Evolutionary conservation across 805 yeast genomes (phyloP), one percentile per base, ranked within the genome.

Genomic region (Myxozyma sirexii): DNA sequence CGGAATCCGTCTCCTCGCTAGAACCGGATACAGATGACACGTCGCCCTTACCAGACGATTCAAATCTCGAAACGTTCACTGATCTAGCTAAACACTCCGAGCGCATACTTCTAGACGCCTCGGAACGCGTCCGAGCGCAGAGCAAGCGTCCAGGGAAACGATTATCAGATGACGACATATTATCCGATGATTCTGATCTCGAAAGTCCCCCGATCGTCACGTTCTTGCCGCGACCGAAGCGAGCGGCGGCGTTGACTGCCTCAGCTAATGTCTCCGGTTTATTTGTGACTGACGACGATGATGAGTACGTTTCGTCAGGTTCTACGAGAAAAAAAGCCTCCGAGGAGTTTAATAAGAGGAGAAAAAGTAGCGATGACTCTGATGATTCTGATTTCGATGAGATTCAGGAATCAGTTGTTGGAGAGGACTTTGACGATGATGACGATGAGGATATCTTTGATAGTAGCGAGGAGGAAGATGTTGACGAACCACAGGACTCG

Each of bases 361-460:
- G n/a, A n/a, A n/a, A n/a, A n/a, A n/a, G n/a, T n/a, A 26, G n/a
- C n/a, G 27, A 27, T 6, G 23, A 26, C 12, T 23, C 24, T 23
- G 38, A 41, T 23, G 55, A 42, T 17, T 29, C 38, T 10, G 55
- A 51, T 27, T 41, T 38, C 19, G 55, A 43, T 41, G 55, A 51
- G 29, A 41, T 51, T 26, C 53, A 35, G 35, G 33, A 33, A 12
- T 23, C 53, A 4, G 13, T 21, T 6, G 35, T 23, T 21, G 33
- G 15, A 10, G 53, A 48, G 8, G 50, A 46, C 21, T 29, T 7
- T 10, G 53, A 35, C n/a, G 33, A 24, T 24, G 42, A 48, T 47
- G 51, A 47, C 17, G 45, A 50, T n/a, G 35, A 10, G 39, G 55
- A 27, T 1, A 23, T 19, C 12, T 17, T 51, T 12, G 47, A 19